phyloP scores from a whole-genome alignment of 1,139 yeast genomes.

The Hemisphaericaspora subhashii region DNA sequence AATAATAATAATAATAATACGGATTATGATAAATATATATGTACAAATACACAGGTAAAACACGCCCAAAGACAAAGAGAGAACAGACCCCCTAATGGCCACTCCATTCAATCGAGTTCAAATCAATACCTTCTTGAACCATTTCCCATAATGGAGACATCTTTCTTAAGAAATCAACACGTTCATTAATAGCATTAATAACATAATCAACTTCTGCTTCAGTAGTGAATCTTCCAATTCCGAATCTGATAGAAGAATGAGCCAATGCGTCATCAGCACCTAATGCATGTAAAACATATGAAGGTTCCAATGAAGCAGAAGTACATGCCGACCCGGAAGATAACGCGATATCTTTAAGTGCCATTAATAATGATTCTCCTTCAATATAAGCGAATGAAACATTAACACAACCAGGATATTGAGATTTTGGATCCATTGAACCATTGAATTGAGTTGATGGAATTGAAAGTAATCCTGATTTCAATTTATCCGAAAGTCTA shows the following conservation, averaged over 20 bases:
- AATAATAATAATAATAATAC: background rate
- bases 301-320: conserved; percentile 96
- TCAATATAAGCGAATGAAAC: conserved; percentile 96
- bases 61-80: background rate
- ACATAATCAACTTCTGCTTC: conserved; percentile 96
- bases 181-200: conserved; percentile 77
- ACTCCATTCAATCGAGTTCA: conserved; percentile 94
- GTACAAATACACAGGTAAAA: conserved; percentile 5
- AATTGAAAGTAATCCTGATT: conserved; percentile 69
- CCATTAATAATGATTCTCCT: conserved; percentile 97
- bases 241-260: conserved; percentile 94
- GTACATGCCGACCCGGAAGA: conserved; percentile 99
- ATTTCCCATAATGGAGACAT: conserved; percentile 98
- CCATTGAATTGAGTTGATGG: conserved; percentile 94
- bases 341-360: conserved; percentile 92
- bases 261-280: conserved; percentile 99
- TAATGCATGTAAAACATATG: conserved; percentile 91
- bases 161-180: conserved; percentile 90
- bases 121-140: conserved; percentile 98
- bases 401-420: conserved; percentile 92
- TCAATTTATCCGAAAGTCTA: conserved; percentile 69
- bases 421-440: conserved; percentile 54
- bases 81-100: conserved; percentile 77
- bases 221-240: conserved; percentile 96
- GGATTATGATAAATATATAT: too few relatives aligned